A percentile compares a stretch with the other conserved stretches of the same genome.
Conservation (phyloP, 192 early-diverging fungal genomes). For the Coemansia sp. region DNA sequence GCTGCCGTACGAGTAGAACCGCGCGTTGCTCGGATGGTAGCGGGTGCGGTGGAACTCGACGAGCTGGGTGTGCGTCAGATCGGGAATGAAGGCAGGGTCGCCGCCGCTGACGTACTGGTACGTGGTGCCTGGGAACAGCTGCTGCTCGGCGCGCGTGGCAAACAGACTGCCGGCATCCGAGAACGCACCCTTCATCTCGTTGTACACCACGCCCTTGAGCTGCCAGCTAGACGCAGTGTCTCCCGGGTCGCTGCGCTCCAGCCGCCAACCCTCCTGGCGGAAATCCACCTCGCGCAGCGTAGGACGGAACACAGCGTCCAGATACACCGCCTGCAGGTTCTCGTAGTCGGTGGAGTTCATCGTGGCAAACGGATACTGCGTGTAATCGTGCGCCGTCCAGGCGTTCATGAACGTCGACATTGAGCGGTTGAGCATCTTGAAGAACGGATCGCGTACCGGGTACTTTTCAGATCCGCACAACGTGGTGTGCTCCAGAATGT, state of each 20-base stretch:
- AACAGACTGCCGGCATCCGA: constrained; percentile 83
- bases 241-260: constrained; percentile 76
- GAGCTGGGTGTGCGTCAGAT: constrained; percentile 83
- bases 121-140: constrained; percentile 80
- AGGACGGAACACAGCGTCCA: constrained; percentile 89
- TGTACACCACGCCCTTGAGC: constrained; percentile 96
- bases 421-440: constrained; percentile 95
- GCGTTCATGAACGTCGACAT: constrained; percentile 99
- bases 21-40: constrained; percentile 93
- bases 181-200: constrained; percentile 95
- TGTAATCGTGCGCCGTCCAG: constrained; percentile 85
- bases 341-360: constrained; percentile 86
- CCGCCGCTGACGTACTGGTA: constrained; percentile 87
- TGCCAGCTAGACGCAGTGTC: constrained; percentile 42
- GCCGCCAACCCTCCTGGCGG: constrained; percentile 91
- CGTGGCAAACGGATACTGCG: constrained; percentile 92
- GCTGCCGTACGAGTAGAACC: constrained; percentile 89
- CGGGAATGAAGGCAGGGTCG: constrained; percentile 83
- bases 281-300: constrained; percentile 81
- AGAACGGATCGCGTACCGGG: constrained; percentile 97
- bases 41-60: constrained; percentile 78
- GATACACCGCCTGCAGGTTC: constrained; percentile 87
- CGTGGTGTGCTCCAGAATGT: constrained; percentile 95
- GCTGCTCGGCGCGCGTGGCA: constrained; percentile 71
- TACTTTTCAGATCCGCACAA: constrained; percentile 85